Evolutionary conservation across 2,329 filamentous ascomycete genomes (phyloP).

Genomic region (Ophiognomonia clavigignenti-juglandacearum): DNA sequence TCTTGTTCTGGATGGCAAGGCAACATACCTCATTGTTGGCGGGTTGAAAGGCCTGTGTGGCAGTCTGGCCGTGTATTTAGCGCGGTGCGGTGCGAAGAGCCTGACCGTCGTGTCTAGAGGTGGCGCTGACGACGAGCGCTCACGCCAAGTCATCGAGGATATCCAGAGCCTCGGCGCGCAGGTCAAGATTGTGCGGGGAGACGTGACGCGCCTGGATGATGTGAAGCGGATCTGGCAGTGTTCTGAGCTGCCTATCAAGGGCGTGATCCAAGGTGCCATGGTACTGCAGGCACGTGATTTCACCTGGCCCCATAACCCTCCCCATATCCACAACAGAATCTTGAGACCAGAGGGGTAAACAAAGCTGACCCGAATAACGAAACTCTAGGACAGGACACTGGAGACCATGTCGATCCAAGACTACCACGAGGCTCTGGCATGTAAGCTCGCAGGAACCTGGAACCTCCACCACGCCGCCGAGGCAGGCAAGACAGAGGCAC

Average conservation of each 20-base stretch:
- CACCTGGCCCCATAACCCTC: too few species aligned
- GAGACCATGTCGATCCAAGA: not conserved
- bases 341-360: too few species aligned
- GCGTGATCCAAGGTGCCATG: constrained; percentile 7
- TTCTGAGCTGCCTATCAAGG: not conserved
- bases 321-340: too few species aligned
- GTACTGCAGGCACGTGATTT: too few species aligned
- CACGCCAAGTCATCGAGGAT: not conserved
- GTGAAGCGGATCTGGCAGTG: not conserved
- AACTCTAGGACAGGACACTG: not conserved
- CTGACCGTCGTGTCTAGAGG: not conserved
- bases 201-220: not conserved
- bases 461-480: constrained; percentile 31
- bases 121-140: not conserved
- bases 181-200: not conserved
- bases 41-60: constrained; percentile 1
- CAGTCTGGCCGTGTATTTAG: not conserved
- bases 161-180: not conserved
- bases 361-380: too few species aligned
- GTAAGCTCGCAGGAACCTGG: constrained; percentile 35
- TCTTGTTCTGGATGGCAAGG: not conserved
- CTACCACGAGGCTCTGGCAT: constrained; percentile 14
- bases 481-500: not conserved
- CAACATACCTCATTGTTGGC: constrained; percentile 1
- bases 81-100: not conserved